Conservation (phyloP, 2,329 filamentous ascomycete genomes). For the Clathrospora elynae region DNA sequence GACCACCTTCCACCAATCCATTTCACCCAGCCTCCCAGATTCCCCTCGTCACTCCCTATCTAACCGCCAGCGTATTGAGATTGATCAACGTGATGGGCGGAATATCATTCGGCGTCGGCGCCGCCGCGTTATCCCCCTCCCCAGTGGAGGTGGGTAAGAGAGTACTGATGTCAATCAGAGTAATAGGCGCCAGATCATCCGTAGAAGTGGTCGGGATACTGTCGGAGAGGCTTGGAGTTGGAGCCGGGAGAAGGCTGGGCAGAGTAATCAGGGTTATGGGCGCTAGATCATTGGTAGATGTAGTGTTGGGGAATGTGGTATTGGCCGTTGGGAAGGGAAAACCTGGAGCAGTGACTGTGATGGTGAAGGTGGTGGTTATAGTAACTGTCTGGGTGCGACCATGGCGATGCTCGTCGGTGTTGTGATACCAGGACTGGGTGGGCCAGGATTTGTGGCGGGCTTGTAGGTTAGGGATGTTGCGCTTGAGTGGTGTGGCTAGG, state of each 20-base stretch:
- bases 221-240: background rate
- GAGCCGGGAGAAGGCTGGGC: background rate
- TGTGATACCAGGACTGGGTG: too few species aligned
- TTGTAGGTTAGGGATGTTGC: background rate
- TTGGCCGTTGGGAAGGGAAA: background rate
- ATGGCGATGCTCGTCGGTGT: too few species aligned
- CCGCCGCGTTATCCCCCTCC: background rate
- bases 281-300: background rate
- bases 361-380: conserved; percentile 1
- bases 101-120: conserved; percentile 1
- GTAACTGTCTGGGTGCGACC: background rate
- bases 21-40: too few species aligned
- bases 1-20: too few species aligned
- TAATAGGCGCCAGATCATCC: conserved; percentile 2
- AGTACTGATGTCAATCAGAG: conserved; percentile 6
- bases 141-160: background rate
- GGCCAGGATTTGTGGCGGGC: too few species aligned
- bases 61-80: too few species aligned
- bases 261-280: conserved; percentile 6
- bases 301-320: background rate
- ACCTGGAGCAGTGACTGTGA: conserved; percentile 1
- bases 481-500: background rate
- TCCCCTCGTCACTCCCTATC: too few species aligned
- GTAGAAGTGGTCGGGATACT: background rate
- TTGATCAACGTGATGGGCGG: background rate